phyloP scores from a whole-genome alignment of 495 filamentous ascomycete species.

The Xylaria palmicola region DNA sequence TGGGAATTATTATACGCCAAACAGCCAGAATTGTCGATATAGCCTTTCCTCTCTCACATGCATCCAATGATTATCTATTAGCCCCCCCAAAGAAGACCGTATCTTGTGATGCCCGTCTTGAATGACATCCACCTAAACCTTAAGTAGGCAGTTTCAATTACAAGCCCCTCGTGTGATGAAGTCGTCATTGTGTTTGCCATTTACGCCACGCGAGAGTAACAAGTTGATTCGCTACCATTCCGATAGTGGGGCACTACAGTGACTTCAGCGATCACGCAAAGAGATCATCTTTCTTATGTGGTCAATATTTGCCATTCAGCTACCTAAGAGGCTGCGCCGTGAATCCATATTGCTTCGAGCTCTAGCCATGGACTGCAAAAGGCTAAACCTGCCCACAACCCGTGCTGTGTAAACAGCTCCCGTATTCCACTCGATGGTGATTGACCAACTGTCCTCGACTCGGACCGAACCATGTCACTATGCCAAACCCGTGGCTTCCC shows the following conservation, averaged over 20 bases:
- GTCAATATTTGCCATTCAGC: conserved; percentile 13
- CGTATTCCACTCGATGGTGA: conserved; percentile 30
- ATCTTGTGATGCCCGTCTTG: too few relatives aligned
- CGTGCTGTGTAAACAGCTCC: conserved; percentile 26
- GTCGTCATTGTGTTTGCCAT: too few relatives aligned
- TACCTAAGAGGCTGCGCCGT: conserved; percentile 10
- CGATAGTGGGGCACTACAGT: neutral
- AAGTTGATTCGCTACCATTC: neutral
- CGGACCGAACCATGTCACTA: conserved; percentile 16
- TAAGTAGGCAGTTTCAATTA: too few relatives aligned
- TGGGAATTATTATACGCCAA: too few relatives aligned
- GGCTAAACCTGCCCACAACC: neutral
- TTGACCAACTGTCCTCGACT: conserved; percentile 34
- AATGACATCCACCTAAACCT: too few relatives aligned
- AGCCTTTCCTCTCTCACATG: too few relatives aligned
- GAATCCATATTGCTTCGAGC: conserved; percentile 21
- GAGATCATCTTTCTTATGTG: neutral
- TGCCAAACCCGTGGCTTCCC: conserved; percentile 19
- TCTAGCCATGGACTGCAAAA: conserved; percentile 2
- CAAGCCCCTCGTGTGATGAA: too few relatives aligned
- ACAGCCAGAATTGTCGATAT: too few relatives aligned
- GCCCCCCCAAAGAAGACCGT: too few relatives aligned
- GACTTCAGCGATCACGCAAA: neutral
- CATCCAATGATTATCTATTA: too few relatives aligned
- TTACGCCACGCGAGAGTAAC: too few relatives aligned